Evolutionary conservation across 2,329 filamentous ascomycete genomes (phyloP), one percentile per base, ranked within the genome.

Genomic region (Madurella mycetomatis): DNA sequence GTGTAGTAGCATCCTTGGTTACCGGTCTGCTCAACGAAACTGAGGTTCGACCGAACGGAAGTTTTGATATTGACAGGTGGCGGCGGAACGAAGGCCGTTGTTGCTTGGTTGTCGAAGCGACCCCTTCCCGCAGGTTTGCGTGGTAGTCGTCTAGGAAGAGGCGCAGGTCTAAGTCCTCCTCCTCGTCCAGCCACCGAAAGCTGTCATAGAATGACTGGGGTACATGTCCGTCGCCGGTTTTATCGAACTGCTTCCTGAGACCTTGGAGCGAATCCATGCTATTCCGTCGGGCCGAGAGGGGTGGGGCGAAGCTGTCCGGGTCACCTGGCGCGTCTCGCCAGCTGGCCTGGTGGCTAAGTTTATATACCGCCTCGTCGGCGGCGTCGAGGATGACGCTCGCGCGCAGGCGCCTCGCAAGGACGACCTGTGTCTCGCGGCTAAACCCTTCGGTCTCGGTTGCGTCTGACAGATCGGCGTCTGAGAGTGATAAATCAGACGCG

Each of bases 141-240:
- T 88, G 85, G 64, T 89, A 88, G 65, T 89, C 84, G 65, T 90
- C 85, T 32, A 90, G 71, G 39, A 78, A 79, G 39, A 92, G 76
- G 43, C 80, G 76, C 19, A 86, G 69, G 62, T 92, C 86, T 32
- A 92, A 73, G 49, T 87, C 81, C 16, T 85, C 80, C 50, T 88
- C 84, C 54, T 89, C 85, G 31, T 91, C 86, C 25, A 90, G 73
- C 86, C 87, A 90, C 47, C 84, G 78, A 61, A 90, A 87, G 65
- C 79, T 85, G 57, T 90, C 83, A 47, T 83, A 81, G 54, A 88
- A 74, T 1, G 80, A 79, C 48, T 81, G 76, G 37, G 79, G 71
- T 61, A 79, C 65, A 31, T 57, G 59, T 16, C 30, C 60, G 51
- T 64, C 63, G 30, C 48, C 54, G n/a, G 61, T 40, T 44, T 62